Evolutionary conservation across 306 rosid species (phyloP).

Genomic region (Prosopis cineraria): DNA sequence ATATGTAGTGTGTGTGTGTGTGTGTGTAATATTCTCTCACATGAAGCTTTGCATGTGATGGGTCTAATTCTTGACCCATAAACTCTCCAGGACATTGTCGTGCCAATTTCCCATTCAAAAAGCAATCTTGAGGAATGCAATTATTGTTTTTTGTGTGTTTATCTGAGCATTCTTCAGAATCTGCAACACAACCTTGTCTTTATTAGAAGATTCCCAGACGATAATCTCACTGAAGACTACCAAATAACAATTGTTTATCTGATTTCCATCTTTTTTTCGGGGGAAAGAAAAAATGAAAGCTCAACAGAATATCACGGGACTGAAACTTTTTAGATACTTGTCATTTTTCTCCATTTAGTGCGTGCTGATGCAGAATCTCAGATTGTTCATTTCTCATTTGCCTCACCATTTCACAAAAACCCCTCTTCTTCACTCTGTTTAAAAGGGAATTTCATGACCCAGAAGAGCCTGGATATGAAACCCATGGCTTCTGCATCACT

Average conservation of each 20-base stretch:
- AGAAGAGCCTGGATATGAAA: slow-evolving; percentile 40
- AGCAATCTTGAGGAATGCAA: slow-evolving; percentile 3
- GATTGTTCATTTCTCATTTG: slow-evolving; percentile 30
- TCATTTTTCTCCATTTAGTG: slow-evolving; percentile 40
- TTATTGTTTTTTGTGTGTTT: not conserved
- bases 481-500: slow-evolving; percentile 42
- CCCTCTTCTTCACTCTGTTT: not conserved
- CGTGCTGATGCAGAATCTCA: slow-evolving; percentile 34
- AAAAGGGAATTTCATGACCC: not conserved
- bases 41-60: slow-evolving; percentile 31
- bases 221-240: slow-evolving; percentile 22
- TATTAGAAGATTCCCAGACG: not conserved
- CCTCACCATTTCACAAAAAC: slow-evolving; percentile 33
- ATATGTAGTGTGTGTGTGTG: no score
- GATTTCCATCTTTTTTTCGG: not conserved
- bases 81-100: slow-evolving; percentile 31
- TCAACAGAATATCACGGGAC: slow-evolving; percentile 63
- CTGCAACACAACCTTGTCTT: slow-evolving; percentile 10
- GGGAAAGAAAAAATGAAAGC: not conserved
- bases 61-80: slow-evolving; percentile 16
- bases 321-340: slow-evolving; percentile 49
- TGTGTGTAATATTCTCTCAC: no score
- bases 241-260: not conserved
- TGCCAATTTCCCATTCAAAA: slow-evolving; percentile 26
- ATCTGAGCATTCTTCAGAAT: not conserved